phyloP scores from a whole-genome alignment of 2,329 filamentous ascomycete genomes.

The Colletotrichum siamense region DNA sequence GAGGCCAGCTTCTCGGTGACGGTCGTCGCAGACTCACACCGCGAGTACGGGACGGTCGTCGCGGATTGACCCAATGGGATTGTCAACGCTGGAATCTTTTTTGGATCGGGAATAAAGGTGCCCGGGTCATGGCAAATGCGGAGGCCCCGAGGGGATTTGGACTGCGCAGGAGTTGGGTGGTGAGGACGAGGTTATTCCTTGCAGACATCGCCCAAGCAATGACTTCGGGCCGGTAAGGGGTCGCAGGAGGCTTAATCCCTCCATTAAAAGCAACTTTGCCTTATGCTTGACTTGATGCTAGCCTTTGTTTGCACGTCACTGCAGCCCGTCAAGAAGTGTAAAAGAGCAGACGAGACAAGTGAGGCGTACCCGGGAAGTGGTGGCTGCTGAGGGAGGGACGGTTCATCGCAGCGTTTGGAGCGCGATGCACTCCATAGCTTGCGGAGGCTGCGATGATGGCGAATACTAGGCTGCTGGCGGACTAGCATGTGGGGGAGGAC shows the following conservation, averaged over 20 bases:
- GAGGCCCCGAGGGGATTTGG: neutral
- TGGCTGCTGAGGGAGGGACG: neutral
- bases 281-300: neutral
- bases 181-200: neutral
- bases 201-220: neutral
- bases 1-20: neutral
- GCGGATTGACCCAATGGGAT: neutral
- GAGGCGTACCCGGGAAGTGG: neutral
- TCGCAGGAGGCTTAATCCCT: neutral
- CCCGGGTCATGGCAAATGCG: neutral
- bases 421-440: neutral
- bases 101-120: neutral
- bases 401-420: conserved; percentile 5
- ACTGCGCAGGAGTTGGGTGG: neutral
- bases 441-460: neutral
- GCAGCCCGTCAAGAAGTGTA: neutral
- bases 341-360: neutral
- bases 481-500: neutral
- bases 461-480: neutral
- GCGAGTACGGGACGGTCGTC: neutral
- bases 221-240: conserved; percentile 9
- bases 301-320: conserved; percentile 4
- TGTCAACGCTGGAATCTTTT: neutral
- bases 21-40: neutral
- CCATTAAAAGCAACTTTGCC: neutral